These are phyloP conservation scores for Penicillium sp. DNA, from an alignment of 2,329 filamentous ascomycete species.

Conservation along the genomic window DNA sequence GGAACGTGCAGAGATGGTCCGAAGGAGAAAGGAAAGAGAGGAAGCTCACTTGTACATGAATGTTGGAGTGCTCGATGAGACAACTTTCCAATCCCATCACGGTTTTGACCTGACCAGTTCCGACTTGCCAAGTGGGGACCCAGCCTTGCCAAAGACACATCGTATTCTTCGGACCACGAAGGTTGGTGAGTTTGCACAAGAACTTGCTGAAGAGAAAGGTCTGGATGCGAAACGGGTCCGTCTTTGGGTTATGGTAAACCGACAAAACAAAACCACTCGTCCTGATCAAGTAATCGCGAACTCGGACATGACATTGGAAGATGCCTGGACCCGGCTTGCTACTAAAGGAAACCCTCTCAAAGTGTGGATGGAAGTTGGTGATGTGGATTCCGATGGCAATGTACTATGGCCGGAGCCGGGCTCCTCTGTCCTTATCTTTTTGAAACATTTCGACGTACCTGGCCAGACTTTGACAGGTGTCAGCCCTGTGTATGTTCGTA, in stretches of 20 bases:
- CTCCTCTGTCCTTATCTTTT: conserved; percentile 72
- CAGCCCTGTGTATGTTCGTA: conserved; percentile 81
- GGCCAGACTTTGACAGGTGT: conserved; percentile 71
- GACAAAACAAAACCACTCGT: conserved; percentile 92
- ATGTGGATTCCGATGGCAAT: conserved; percentile 66
- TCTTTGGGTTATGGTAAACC: conserved; percentile 96
- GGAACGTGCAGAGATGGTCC: conserved; percentile 72
- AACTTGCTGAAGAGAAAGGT: conserved; percentile 66
- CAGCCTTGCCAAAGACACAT: conserved; percentile 67
- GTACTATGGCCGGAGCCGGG: conserved; percentile 61
- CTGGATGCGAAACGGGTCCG: conserved; percentile 68
- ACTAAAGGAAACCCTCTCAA: conserved; percentile 67
- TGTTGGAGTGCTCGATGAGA: conserved; percentile 74
- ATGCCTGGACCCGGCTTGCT: conserved; percentile 65
- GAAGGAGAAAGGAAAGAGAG: conserved; percentile 79
- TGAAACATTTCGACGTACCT: conserved; percentile 86
- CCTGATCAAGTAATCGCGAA: conserved; percentile 85
- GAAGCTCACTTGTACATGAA: conserved; percentile 92
- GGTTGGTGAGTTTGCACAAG: conserved; percentile 68
- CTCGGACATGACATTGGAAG: conserved; percentile 70
- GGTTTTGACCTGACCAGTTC: conserved; percentile 77
- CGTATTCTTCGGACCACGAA: conserved; percentile 71
- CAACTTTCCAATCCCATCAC: conserved; percentile 75
- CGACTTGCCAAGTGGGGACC: conserved; percentile 59
- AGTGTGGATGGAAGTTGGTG: conserved; percentile 79